A percentile compares a stretch with the other conserved stretches of the same genome.
Evolutionary conservation across 495 filamentous ascomycete species (phyloP).

Genomic region (Aspergillus heteromorphus): DNA sequence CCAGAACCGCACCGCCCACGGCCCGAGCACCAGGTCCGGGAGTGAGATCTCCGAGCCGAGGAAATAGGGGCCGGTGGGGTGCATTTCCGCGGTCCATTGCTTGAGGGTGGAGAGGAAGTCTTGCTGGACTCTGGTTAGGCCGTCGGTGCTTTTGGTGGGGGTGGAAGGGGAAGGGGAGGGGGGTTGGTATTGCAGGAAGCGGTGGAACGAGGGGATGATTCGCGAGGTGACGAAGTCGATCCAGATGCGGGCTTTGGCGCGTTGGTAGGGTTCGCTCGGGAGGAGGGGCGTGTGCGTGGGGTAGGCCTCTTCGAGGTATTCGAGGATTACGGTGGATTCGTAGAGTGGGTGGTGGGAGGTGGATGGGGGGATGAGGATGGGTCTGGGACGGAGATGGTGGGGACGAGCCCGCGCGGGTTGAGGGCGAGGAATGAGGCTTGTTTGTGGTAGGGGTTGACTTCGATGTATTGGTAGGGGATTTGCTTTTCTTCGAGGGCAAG

Average conservation of each 20-base stretch:
- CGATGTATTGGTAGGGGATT: conserved; percentile 68
- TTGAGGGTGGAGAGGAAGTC: conserved; percentile 49
- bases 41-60: conserved; percentile 49
- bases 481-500: conserved; percentile 62
- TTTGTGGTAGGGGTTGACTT: conserved; percentile 70
- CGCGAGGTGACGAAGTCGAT: conserved; percentile 60
- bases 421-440: conserved; percentile 55
- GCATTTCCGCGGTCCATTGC: conserved; percentile 56
- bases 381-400: conserved; percentile 47
- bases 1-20: conserved; percentile 63
- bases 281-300: conserved; percentile 44
- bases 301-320: conserved; percentile 67
- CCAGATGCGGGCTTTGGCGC: conserved; percentile 60
- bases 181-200: conserved; percentile 58
- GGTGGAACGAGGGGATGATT: conserved; percentile 60
- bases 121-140: conserved; percentile 38
- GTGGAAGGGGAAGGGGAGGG: background rate
- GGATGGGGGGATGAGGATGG: conserved; percentile 20
- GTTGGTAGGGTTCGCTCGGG: conserved; percentile 50
- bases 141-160: conserved; percentile 20
- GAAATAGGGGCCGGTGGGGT: conserved; percentile 57
- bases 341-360: conserved; percentile 53
- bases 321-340: conserved; percentile 60
- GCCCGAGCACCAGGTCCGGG: conserved; percentile 60
- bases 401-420: conserved; percentile 66